Conservation (phyloP, 352 stramenopile species). For the Phytophthora ramorum region DNA sequence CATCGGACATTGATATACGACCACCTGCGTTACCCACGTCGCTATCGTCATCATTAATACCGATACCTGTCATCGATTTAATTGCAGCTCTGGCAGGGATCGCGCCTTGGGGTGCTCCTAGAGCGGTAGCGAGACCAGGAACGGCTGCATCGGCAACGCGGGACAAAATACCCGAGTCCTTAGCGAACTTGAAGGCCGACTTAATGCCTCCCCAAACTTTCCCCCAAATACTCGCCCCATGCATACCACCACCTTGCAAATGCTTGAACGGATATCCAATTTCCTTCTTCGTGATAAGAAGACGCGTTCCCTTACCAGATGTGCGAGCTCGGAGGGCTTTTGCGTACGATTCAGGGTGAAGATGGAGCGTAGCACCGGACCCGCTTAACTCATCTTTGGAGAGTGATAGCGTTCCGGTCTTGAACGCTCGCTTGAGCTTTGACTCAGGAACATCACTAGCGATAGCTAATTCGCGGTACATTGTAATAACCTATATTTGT, state of each 20-base stretch:
- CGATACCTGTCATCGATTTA: slow-evolving; percentile 1
- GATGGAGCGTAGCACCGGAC: background rate
- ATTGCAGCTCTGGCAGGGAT: slow-evolving; percentile 6
- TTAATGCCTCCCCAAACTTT: slow-evolving; percentile 16
- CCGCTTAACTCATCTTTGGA: slow-evolving; percentile 1
- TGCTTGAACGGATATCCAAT: slow-evolving; percentile 3
- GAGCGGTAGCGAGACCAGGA: background rate
- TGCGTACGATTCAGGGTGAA: slow-evolving; percentile 6
- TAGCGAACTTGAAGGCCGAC: background rate
- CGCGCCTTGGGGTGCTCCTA: background rate
- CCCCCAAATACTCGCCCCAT: slow-evolving; percentile 2
- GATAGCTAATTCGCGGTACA: too few species aligned
- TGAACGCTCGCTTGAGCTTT: slow-evolving; percentile 8
- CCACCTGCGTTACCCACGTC: too few species aligned
- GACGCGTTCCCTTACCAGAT: background rate
- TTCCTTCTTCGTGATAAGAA: background rate
- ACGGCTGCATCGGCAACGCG: background rate
- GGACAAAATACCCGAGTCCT: too few species aligned
- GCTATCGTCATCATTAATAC: slow-evolving; percentile 14
- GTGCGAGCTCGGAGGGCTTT: background rate
- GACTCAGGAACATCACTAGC: background rate
- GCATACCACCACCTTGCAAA: slow-evolving; percentile 2
- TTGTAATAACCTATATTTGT: too few species aligned
- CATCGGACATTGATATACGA: background rate
- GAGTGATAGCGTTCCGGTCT: slow-evolving; percentile 7